Conservation (phyloP, 139 green algal genomes). For the Nannochloris sp. region DNA sequence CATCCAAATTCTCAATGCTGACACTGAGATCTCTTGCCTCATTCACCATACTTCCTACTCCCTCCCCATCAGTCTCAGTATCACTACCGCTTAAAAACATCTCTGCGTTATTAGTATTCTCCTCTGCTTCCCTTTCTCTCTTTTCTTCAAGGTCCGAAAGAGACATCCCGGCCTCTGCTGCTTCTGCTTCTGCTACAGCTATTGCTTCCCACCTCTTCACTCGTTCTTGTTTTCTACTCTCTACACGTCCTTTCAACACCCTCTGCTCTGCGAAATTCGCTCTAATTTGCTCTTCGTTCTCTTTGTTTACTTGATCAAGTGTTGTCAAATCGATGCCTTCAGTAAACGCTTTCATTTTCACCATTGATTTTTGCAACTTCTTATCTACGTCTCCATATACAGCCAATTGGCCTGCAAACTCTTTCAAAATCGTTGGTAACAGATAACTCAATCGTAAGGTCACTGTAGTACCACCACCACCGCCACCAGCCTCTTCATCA, state of each 20-base stretch:
- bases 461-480: slow-evolving; percentile 7
- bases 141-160: background rate
- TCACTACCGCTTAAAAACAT: no score
- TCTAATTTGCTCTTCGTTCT: background rate
- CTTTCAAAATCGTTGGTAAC: slow-evolving; percentile 25
- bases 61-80: no score
- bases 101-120: background rate
- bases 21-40: background rate
- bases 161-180: background rate
- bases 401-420: slow-evolving; percentile 29
- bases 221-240: background rate
- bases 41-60: background rate
- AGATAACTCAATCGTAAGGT: slow-evolving; percentile 27
- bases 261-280: slow-evolving; percentile 8
- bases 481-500: slow-evolving; percentile 6
- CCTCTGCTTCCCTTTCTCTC: background rate
- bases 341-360: slow-evolving; percentile 14
- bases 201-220: background rate
- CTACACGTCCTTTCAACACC: background rate
- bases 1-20: background rate
- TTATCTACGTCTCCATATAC: slow-evolving; percentile 33
- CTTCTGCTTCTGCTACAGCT: background rate
- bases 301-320: background rate
- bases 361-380: slow-evolving; percentile 24
- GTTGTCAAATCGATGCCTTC: slow-evolving; percentile 2